Evolutionary conservation across 1,139 yeast species (phyloP), one percentile per base, ranked within the genome.

Genomic region (Magnusiomyces suaveolens): DNA sequence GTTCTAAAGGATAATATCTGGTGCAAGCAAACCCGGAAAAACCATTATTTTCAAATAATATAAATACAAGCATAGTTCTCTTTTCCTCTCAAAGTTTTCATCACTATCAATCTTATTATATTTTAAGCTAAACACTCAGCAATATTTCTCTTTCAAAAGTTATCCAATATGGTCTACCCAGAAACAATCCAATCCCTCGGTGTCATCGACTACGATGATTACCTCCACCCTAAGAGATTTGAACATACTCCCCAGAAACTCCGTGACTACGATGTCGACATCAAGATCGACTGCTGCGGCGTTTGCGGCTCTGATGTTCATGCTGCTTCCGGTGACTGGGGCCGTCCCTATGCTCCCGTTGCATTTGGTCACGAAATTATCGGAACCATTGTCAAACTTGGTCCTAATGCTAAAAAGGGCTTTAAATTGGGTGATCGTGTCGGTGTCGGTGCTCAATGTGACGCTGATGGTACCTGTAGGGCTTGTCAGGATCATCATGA

Each of bases 231-330:
- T 6, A 47, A 47, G 25, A 12, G 6, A 2, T 47, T 47, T 32
- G 50, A 47, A 23, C 33, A 32, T 43, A 33, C 18, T 2, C 50
- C 50, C 16, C 52, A 56, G 29, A 39, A 43, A n/a, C 44, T 56
- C 43, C 46, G 49, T 2, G 53, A 44, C 43, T 24, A 56, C 51
- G 66, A 64, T 62, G 76, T 80, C 33, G 79, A 75, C 23, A 65
- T 80, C 60, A 69, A 77, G 65, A 74, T 71, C 54, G 67, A 71
- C 53, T 73, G 73, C 54, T 79, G 86, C 65, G 86, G 87, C 38
- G 73, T 82, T 57, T 82, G 88, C 69, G 85, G 84, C 33, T 73
- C 82, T 14, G 84, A 80, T 62, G 65, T 77, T 57, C 82, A 77
- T 63, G 72, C 77, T 43, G 67, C 72, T 50, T 64, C 66, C 54